Conservation (phyloP, 2,329 filamentous ascomycete species). For the Diaporthe batatas region DNA sequence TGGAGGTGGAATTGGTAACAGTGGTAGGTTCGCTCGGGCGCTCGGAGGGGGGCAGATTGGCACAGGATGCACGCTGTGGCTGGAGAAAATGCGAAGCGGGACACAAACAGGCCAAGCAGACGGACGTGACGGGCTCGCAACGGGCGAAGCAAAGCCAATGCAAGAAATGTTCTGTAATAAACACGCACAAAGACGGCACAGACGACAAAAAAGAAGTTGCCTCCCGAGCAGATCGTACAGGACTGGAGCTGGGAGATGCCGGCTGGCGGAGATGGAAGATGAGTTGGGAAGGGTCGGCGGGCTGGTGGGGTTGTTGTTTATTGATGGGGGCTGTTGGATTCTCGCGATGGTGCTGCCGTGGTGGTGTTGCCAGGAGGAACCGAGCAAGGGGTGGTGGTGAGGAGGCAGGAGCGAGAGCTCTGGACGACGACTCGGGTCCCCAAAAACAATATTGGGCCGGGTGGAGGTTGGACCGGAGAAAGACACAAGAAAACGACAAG, state of each 20-base stretch:
- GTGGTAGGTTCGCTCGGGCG: constrained; percentile 27
- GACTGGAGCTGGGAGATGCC: constrained; percentile 44
- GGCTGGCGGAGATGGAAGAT: constrained; percentile 39
- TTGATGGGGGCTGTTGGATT: constrained; percentile 36
- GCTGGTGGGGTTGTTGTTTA: constrained; percentile 38
- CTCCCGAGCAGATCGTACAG: constrained; percentile 41
- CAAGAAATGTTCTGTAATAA: constrained; percentile 40
- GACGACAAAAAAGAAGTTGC: constrained; percentile 42
- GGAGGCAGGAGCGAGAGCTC: constrained; percentile 18
- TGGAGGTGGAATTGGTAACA: constrained; percentile 27
- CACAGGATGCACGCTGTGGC: constrained; percentile 38
- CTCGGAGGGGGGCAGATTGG: constrained; percentile 33
- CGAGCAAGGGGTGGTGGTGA: constrained; percentile 19
- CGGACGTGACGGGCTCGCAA: constrained; percentile 36
- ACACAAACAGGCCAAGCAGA: constrained; percentile 38
- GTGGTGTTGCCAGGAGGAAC: constrained; percentile 11
- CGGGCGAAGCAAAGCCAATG: constrained; percentile 31
- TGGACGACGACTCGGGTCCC: constrained; percentile 32
- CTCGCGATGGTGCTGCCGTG: constrained; percentile 22
- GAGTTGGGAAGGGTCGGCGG: not conserved
- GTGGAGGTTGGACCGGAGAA: constrained; percentile 34
- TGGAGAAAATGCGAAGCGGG: constrained; percentile 37
- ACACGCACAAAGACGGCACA: constrained; percentile 40
- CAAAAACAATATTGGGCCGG: constrained; percentile 26
- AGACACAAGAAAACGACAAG: constrained; percentile 33